Evolutionary conservation across 2,329 filamentous ascomycete genomes (phyloP).

Genomic region (Chrysoporthe deuterocubensis): DNA sequence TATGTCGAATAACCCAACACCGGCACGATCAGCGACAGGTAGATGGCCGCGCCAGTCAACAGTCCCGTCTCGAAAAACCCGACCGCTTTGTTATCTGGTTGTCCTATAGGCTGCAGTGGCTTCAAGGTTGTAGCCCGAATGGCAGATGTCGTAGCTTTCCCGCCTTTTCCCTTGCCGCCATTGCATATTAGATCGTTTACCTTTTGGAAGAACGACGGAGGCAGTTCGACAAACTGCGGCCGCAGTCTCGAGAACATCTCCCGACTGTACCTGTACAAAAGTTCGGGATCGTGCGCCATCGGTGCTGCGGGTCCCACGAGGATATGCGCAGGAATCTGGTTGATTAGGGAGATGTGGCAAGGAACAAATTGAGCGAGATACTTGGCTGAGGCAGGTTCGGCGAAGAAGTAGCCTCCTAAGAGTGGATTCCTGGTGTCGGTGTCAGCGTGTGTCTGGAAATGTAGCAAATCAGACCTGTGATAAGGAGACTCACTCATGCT

Average conservation of each 20-base stretch:
- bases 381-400: slow-evolving; percentile 47
- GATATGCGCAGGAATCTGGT: slow-evolving; percentile 60
- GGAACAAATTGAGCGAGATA: slow-evolving; percentile 62
- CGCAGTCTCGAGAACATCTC: slow-evolving; percentile 49
- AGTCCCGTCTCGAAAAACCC: slow-evolving; percentile 56
- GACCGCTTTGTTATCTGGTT: slow-evolving; percentile 38
- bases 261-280: slow-evolving; percentile 44
- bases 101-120: slow-evolving; percentile 40
- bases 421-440: slow-evolving; percentile 21
- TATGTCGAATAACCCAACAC: slow-evolving; percentile 30
- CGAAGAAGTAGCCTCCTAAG: slow-evolving; percentile 35
- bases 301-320: slow-evolving; percentile 49
- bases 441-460: background rate
- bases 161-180: slow-evolving; percentile 22
- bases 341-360: slow-evolving; percentile 55
- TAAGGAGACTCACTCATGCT: slow-evolving; percentile 31
- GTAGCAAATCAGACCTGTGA: background rate
- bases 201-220: slow-evolving; percentile 26
- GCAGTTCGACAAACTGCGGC: slow-evolving; percentile 45
- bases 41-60: slow-evolving; percentile 40
- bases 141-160: slow-evolving; percentile 26
- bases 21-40: slow-evolving; percentile 32
- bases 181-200: slow-evolving; percentile 32
- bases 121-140: slow-evolving; percentile 32
- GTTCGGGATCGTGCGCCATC: slow-evolving; percentile 34